Evolutionary conservation across 139 green algal genomes (phyloP), one percentile per base, ranked within the genome.

Genomic region (Tetradesmus lagerheimii): DNA sequence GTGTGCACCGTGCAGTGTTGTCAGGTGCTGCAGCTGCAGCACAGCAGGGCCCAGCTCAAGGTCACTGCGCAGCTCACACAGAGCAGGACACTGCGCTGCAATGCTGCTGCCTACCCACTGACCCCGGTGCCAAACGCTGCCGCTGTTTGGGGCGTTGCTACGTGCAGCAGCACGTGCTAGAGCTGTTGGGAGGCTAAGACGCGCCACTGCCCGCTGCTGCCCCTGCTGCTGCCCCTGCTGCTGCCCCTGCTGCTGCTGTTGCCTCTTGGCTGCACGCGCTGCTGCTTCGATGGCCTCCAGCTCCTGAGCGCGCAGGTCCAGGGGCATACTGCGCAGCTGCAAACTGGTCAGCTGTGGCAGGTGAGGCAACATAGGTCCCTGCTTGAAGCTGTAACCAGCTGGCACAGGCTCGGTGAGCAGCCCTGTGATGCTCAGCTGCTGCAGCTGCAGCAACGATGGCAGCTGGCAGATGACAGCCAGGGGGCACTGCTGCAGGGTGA

Each of bases 41-140:
- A 88, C 57, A 23, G 62, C 83, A 20, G 84, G 66, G 8, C 84
- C 84, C 34, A 89, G 64, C 84, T 89, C 39, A 35, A 89, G 25
- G 29, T 81, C 84, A 43, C 37, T 41, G 14, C 35, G 29, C 1
- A 89, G 29, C 31, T 67, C 35, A 27, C 38, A 4, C 64, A 89
- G 43, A 15, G 43, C 45, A 16, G 84, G 84, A 34, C 84, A 89
- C 41, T 64, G 43, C 38, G 12, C 14, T 12, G 31, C 84, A 50
- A 89, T 80, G 66, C 84, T 89, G 39, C 84, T 89, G 84, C 84
- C 37, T 5, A 89, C 41, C 66, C 66, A 89, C 84, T 87, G 81
- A 25, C 80, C 29, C 31, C 18, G 38, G 43, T 41, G 25, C 20
- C 38, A 27, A 27, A 0, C 37, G 45, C n/a, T 80, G 62, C 35